phyloP scores from a whole-genome alignment of 2,329 filamentous ascomycete species.

The Thyridium curvatum region DNA sequence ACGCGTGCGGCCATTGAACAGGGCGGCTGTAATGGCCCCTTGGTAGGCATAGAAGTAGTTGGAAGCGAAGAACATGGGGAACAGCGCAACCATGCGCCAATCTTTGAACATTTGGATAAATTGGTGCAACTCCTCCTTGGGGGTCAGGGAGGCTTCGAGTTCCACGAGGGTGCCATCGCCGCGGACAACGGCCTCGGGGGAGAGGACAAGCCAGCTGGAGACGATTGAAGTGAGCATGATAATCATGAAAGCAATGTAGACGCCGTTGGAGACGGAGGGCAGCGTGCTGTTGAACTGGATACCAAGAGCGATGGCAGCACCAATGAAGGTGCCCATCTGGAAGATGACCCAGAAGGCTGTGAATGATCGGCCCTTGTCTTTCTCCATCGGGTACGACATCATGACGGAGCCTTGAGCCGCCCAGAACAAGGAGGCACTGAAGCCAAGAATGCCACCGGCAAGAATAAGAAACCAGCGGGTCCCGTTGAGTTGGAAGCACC shows the following conservation, averaged over 20 bases:
- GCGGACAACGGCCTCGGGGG: conserved; percentile 10
- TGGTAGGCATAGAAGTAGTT: conserved; percentile 86
- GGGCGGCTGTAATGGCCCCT: conserved; percentile 62
- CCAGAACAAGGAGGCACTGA: conserved; percentile 60
- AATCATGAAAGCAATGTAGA: conserved; percentile 18
- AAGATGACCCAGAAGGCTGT: conserved; percentile 15
- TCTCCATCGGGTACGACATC: conserved; percentile 41
- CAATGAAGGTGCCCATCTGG: conserved; percentile 16
- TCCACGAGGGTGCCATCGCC: conserved; percentile 12
- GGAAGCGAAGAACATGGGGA: conserved; percentile 73
- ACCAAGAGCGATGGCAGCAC: conserved; percentile 16
- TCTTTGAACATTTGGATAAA: conserved; percentile 8
- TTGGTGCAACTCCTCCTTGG: conserved; percentile 9
- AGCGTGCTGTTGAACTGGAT: conserved; percentile 11
- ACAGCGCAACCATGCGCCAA: conserved; percentile 54
- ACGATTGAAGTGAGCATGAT: conserved; percentile 13
- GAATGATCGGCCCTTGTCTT: conserved; percentile 3
- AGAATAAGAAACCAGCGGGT: conserved; percentile 13
- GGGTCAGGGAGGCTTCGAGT: conserved; percentile 8
- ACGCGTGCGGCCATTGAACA: conserved; percentile 68
- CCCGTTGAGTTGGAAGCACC: conserved; percentile 11
- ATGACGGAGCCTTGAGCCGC: conserved; percentile 73
- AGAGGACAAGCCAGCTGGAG: conserved; percentile 10
- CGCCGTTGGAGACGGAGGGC: conserved; percentile 14
- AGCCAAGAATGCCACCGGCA: conserved; percentile 9